Base-by-base conservation (phyloP, 192 early-diverging fungal genomes). In the Entophlyctis luteolus region DNA sequence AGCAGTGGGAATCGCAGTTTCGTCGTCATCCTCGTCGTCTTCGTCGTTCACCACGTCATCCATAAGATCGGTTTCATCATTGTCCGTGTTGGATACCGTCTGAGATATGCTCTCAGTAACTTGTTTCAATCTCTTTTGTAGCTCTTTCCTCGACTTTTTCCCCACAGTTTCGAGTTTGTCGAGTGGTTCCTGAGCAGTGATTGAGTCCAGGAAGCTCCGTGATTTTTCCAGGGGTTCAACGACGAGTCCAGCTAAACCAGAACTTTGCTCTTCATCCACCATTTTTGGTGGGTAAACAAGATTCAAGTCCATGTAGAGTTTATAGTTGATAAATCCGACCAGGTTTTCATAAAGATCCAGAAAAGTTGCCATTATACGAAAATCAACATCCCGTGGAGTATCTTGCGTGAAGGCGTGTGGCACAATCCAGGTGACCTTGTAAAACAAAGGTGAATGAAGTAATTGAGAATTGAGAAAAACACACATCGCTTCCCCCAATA, bases 281-380 rank as follows among this genome's bases (percentile, higher is more conserved):
- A 99, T 58, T 62, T 80, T 84, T 36, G 96, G 96, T 39, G 96
- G 96, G 71, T 99, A 99, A 20, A 88, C 77, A 38, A 96, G 77
- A 80, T 96, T 96, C 55, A 87, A 63, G 35, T 93, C 90, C 18
- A 85, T 82, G 78, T 88, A 99, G 56, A 99, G 86, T 71, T 89
- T 92, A 82, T 81, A 97, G 82, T 94, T 95, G 76, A 96, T 89
- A 78, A 99, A 99, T 29, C 91, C 90, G 35, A 93, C 72, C 47
- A 98, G 78, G 3, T 93, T 94, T 72, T 88, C 87, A 77, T 99
- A 92, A 62, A 99, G 90, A 68, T 99, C 92, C 72, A 98, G 79
- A 82, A 99, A 99, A 29, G 96, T 99, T 49, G 82, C 53, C 94
- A 99, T 97, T 42, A 99, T 89, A 74, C 91, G 85, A 76, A 99